phyloP scores from a whole-genome alignment of 768 basidiomycete genomes.

The Tricholoma flavovirens region DNA sequence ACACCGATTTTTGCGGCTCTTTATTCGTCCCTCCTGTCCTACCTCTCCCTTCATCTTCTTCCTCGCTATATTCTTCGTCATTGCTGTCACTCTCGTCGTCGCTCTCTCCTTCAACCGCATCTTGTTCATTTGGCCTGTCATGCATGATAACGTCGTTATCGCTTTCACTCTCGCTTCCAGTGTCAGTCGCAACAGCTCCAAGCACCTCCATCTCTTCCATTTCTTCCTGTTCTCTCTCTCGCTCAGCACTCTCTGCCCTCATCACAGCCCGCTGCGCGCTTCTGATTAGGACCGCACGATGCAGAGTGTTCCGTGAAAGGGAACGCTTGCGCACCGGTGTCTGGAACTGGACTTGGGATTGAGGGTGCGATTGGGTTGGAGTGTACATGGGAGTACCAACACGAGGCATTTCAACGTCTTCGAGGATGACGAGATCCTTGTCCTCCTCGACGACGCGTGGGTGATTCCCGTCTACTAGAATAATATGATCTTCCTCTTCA shows the following conservation, averaged over 20 bases:
- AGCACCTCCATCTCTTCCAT: conserved; percentile 48
- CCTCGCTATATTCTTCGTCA: conserved; percentile 23
- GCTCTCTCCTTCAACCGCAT: conserved; percentile 15
- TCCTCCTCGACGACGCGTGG: conserved; percentile 69
- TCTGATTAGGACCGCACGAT: conserved; percentile 65
- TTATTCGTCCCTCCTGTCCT: conserved; percentile 15
- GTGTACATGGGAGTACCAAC: conserved; percentile 12
- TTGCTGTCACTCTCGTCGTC: conserved; percentile 21
- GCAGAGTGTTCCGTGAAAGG: conserved; percentile 45
- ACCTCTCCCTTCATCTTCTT: conserved; percentile 7
- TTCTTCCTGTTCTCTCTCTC: conserved; percentile 44
- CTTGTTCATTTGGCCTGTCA: conserved; percentile 17
- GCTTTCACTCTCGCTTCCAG: conserved; percentile 32
- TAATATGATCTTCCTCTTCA: conserved; percentile 41
- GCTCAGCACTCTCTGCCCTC: conserved; percentile 43
- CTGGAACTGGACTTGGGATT: conserved; percentile 23
- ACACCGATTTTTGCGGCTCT: conserved; percentile 26
- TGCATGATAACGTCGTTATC: conserved; percentile 20
- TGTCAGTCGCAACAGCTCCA: conserved; percentile 32
- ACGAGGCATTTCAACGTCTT: conserved; percentile 44
- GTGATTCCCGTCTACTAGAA: conserved; percentile 60
- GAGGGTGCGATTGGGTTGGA: conserved; percentile 7
- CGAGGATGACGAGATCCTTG: conserved; percentile 64
- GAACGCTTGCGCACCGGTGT: conserved; percentile 33
- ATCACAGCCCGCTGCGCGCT: conserved; percentile 60